Base-by-base conservation (phyloP, 148 eudicot genomes). In the Spergularia bocconei region DNA sequence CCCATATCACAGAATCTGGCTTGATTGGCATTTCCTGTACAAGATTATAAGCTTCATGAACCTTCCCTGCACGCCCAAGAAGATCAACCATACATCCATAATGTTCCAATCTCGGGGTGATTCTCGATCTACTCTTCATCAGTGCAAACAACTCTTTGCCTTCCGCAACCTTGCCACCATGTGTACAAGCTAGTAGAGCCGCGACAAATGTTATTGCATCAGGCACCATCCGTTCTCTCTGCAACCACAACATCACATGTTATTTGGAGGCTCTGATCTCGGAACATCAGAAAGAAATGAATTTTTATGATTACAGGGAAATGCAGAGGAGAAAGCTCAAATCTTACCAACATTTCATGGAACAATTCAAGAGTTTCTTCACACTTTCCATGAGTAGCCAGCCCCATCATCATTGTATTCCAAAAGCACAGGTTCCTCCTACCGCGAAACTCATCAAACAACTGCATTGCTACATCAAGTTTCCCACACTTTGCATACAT, bases 1-100 rank as follows among this genome's bases (percentile, higher is more conserved):
- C 91, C 93, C 91, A 87, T 54, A 87, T 38, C 3, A 88, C 89
- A 63, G 79, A 57, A 75, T 88, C 93, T 13, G 88, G 82, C 59
- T 83, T 79, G 76, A 81, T 76, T 4, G 89, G 88, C 86, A 89
- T 82, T 5, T 63, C 74, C 72, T 63, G 75, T 48, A 87, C 72
- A 15, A 87, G 75, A 36, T 84, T 73, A 63, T 86, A 81, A n/a
- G 89, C 91, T 74, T 84, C 87, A 7, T 59, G 50, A 60, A 85
- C 72, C 68, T 80, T 75, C 15, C 93, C 93, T 29, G 88, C 83
- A 16, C 91, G 87, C 11, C 93, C 93, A 58, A 88, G 86, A 69
- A 90, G 89, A 82, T 88, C 93, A 69, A 86, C 87, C 86, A 90
- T 85, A 79, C 93, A 90, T 51, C 93, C 91, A 33, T 88, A 86